Evolutionary conservation across 2,329 filamentous ascomycete genomes (phyloP).

Genomic region (Chrysosporium queenslandicum): DNA sequence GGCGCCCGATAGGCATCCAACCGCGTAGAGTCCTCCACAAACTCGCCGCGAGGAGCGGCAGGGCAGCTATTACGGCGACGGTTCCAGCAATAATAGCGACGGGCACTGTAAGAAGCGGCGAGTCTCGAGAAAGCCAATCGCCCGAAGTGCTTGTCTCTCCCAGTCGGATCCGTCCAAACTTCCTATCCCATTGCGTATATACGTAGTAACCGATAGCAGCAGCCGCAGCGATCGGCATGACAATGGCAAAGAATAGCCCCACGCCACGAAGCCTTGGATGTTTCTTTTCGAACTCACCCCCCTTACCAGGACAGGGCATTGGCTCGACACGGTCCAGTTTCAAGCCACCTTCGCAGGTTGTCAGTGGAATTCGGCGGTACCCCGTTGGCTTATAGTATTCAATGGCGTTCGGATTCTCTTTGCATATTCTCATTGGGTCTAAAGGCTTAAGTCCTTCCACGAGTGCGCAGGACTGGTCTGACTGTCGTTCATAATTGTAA

Average conservation of each 20-base stretch:
- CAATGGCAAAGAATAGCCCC: conserved; percentile 74
- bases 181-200: conserved; percentile 73
- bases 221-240: conserved; percentile 63
- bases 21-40: conserved; percentile 58
- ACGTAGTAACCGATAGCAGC: conserved; percentile 70
- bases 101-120: conserved; percentile 71
- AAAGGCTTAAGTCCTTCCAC: conserved; percentile 61
- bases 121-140: conserved; percentile 55
- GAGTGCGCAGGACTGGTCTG: conserved; percentile 64
- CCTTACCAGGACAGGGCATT: conserved; percentile 63
- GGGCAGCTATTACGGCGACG: conserved; percentile 59
- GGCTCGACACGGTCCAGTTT: conserved; percentile 60
- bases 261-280: conserved; percentile 56
- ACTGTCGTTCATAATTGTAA: conserved; percentile 80
- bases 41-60: conserved; percentile 62
- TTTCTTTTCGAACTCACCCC: conserved; percentile 70
- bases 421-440: conserved; percentile 51
- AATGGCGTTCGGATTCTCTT: conserved; percentile 53
- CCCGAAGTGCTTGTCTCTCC: conserved; percentile 49
- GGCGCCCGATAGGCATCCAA: conserved; percentile 36
- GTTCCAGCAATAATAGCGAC: conserved; percentile 71
- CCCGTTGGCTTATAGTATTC: conserved; percentile 80
- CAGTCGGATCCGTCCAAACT: conserved; percentile 84
- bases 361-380: conserved; percentile 80
- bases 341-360: conserved; percentile 68